phyloP scores from a whole-genome alignment of 2,329 filamentous ascomycete genomes.

The Clonostachys rosea region DNA sequence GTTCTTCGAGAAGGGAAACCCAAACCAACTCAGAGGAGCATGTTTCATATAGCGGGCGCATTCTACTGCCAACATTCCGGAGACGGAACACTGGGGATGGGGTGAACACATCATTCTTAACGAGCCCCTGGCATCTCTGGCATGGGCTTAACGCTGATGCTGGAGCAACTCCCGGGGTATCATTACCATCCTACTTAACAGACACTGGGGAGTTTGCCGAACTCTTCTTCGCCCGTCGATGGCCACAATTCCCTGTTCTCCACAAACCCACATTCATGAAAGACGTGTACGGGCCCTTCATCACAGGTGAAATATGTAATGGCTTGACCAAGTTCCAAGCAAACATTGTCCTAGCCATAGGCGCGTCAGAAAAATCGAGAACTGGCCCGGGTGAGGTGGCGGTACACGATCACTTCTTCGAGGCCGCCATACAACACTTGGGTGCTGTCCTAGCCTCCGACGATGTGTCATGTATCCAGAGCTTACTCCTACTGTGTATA shows the following conservation, averaged over 20 bases:
- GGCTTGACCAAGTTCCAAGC: conserved; percentile 9
- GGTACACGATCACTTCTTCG: neutral
- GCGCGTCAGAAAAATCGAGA: neutral
- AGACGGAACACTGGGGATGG: neutral
- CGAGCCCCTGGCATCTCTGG: conserved; percentile 9
- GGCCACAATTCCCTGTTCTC: conserved; percentile 59
- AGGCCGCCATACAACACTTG: neutral
- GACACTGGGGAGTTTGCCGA: too few relatives aligned
- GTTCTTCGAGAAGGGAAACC: neutral
- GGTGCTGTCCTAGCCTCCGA: conserved; percentile 6
- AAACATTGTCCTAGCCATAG: conserved; percentile 15
- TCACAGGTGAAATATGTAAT: neutral
- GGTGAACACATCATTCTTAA: conserved; percentile 1
- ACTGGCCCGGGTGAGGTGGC: conserved; percentile 7
- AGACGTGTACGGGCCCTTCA: conserved; percentile 49
- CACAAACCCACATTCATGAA: conserved; percentile 87
- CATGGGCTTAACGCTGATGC: conserved; percentile 1
- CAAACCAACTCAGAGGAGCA: neutral
- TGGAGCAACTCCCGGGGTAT: too few relatives aligned
- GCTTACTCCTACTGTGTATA: conserved; percentile 13
- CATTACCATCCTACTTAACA: too few relatives aligned
- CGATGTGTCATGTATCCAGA: conserved; percentile 15
- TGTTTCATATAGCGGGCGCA: neutral
- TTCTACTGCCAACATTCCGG: neutral
- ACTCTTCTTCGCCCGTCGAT: conserved; percentile 13